These are phyloP conservation scores for Hypoxylon intermedium DNA, from an alignment of 495 filamentous ascomycete species.

Conservation along the genomic window DNA sequence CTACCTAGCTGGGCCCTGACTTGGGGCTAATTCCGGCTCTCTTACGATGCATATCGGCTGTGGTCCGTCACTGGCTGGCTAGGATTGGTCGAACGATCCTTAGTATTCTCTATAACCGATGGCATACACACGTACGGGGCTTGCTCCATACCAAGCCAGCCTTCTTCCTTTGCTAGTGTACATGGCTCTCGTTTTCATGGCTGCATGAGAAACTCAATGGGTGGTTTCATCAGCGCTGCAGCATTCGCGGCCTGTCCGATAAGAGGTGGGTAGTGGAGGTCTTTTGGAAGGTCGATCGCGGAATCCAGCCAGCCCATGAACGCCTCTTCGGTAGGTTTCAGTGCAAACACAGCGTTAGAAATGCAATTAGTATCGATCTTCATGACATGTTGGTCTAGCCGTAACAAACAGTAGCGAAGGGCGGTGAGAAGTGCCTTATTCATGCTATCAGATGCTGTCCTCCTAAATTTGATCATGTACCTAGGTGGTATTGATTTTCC, in stretches of 20 bases:
- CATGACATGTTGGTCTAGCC: constrained; percentile 17
- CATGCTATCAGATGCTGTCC: not conserved
- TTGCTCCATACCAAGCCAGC: not conserved
- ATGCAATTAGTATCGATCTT: constrained; percentile 16
- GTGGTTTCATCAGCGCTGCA: not conserved
- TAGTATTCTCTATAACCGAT: constrained; percentile 15
- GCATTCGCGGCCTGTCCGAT: not conserved
- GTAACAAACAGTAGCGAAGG: constrained; percentile 5
- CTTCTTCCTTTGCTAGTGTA: too few species aligned
- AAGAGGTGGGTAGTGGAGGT: constrained; percentile 1
- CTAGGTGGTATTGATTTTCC: not conserved
- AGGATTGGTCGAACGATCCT: constrained; percentile 26
- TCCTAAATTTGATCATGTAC: too few species aligned
- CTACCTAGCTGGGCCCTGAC: too few species aligned
- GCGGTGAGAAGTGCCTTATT: constrained; percentile 15
- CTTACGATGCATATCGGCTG: too few species aligned
- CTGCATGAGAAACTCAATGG: too few species aligned
- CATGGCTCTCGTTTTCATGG: too few species aligned
- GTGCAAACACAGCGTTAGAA: not conserved
- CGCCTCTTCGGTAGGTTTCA: not conserved
- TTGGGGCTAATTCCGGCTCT: too few species aligned
- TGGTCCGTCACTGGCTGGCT: not conserved
- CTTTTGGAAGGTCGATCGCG: constrained; percentile 5
- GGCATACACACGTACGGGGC: constrained; percentile 14
- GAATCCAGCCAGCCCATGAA: constrained; percentile 11